These are phyloP conservation scores for Phytophthora ohioensis DNA, from an alignment of 352 stramenopile genomes.

Conservation along the genomic window DNA sequence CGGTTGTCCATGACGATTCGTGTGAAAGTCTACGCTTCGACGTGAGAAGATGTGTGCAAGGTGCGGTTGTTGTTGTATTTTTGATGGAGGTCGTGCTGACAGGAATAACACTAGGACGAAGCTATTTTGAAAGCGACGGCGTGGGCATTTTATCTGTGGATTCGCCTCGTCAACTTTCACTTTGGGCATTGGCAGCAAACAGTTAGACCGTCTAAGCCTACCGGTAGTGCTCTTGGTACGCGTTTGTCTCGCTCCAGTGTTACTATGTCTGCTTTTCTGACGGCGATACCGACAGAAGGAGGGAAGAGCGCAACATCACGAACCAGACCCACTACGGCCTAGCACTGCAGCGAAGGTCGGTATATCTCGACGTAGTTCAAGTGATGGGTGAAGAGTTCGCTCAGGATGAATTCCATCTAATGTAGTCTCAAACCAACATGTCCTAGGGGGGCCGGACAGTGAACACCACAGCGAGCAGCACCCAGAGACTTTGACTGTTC, in stretches of 20 bases:
- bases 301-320: slow-evolving; percentile 61
- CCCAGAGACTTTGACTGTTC: too few species aligned
- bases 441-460: slow-evolving; percentile 26
- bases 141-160: too few species aligned
- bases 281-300: slow-evolving; percentile 68
- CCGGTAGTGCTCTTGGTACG: slow-evolving; percentile 50
- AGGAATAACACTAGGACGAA: slow-evolving; percentile 17
- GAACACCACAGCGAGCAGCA: too few species aligned
- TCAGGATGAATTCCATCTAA: slow-evolving; percentile 60
- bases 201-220: background rate
- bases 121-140: slow-evolving; percentile 14
- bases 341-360: slow-evolving; percentile 74
- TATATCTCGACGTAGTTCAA: slow-evolving; percentile 94
- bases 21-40: background rate
- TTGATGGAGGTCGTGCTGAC: background rate
- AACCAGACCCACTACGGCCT: slow-evolving; percentile 69
- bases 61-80: slow-evolving; percentile 11
- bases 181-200: too few species aligned
- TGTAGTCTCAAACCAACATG: slow-evolving; percentile 1
- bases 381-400: slow-evolving; percentile 54
- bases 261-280: slow-evolving; percentile 77
- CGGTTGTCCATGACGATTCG: slow-evolving; percentile 37
- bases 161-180: too few species aligned
- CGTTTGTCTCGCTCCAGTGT: slow-evolving; percentile 61
- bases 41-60: slow-evolving; percentile 1